Evolutionary conservation across 163 green algal species (phyloP).

Genomic region (Trebouxia gelatinosa): DNA sequence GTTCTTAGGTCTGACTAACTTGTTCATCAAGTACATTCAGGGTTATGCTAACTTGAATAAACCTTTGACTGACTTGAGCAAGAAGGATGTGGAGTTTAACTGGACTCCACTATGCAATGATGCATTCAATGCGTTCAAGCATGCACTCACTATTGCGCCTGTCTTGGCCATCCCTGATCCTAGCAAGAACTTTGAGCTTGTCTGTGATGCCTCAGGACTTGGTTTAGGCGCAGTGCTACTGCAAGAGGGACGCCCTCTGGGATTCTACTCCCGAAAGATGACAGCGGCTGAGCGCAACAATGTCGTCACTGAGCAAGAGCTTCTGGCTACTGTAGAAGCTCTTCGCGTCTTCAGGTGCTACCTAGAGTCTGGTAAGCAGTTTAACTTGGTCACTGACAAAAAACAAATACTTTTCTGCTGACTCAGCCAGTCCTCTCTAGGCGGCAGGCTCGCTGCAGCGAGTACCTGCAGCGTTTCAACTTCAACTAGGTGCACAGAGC

Average conservation of each 20-base stretch:
- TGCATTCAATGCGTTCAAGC: conserved; percentile 3
- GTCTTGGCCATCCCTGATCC: conserved; percentile 15
- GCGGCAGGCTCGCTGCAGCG: too few relatives aligned
- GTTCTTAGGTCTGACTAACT: conserved; percentile 31
- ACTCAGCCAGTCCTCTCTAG: too few relatives aligned
- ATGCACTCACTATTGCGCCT: background rate
- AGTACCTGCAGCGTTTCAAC: too few relatives aligned
- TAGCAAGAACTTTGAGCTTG: conserved; percentile 5
- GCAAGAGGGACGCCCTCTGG: conserved; percentile 17
- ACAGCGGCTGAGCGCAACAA: conserved; percentile 16
- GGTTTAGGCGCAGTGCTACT: conserved; percentile 29
- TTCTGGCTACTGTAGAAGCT: conserved; percentile 28
- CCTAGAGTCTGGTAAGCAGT: too few relatives aligned
- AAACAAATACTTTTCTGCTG: too few relatives aligned
- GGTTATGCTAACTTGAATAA: conserved; percentile 29
- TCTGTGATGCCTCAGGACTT: conserved; percentile 30
- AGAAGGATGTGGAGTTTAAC: background rate
- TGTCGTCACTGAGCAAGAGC: conserved; percentile 23
- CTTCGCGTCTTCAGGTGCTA: too few relatives aligned
- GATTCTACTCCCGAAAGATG: conserved; percentile 10
- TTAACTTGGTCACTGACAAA: too few relatives aligned
- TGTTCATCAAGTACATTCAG: conserved; percentile 33
- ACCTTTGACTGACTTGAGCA: conserved; percentile 24
- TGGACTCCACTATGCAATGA: background rate
- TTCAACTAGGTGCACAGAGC: too few relatives aligned